These are phyloP conservation scores for Microbotryum silenes-acaulis DNA, from an alignment of 1,284 basidiomycete species.

Conservation along the genomic window DNA sequence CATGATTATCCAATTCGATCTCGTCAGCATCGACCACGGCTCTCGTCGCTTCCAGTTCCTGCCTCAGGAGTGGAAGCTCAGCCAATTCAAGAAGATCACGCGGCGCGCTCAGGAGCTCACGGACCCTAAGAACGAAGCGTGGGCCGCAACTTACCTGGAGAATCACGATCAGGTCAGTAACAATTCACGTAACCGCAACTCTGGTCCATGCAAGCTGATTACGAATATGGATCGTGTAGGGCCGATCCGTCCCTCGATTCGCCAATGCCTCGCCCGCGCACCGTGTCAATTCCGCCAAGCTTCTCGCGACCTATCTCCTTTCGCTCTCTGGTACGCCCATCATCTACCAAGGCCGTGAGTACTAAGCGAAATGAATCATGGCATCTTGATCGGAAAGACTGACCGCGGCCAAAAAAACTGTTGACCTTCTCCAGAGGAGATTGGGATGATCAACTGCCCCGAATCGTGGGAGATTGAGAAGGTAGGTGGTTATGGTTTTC, in stretches of 20 bases:
- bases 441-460: constrained; percentile 63
- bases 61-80: constrained; percentile 50
- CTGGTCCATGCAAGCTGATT: too few relatives aligned
- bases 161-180: constrained; percentile 53
- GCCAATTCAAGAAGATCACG: constrained; percentile 53
- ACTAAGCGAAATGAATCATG: too few relatives aligned
- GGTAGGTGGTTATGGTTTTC: constrained; percentile 31
- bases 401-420: too few relatives aligned
- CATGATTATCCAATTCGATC: constrained; percentile 59
- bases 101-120: constrained; percentile 51
- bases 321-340: constrained; percentile 60
- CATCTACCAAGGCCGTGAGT: constrained; percentile 55
- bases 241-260: constrained; percentile 51
- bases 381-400: too few relatives aligned
- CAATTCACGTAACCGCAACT: too few relatives aligned
- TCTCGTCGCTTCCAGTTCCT: constrained; percentile 41
- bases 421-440: constrained; percentile 45
- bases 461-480: constrained; percentile 53
- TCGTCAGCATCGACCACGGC: constrained; percentile 6
- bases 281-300: constrained; percentile 54
- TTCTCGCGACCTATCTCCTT: constrained; percentile 56
- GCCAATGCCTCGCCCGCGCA: constrained; percentile 54
- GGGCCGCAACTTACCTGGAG: constrained; percentile 40
- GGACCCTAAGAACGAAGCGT: constrained; percentile 8
- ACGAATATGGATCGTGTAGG: too few relatives aligned